Evolutionary conservation across 2,329 filamentous ascomycete species (phyloP), one percentile per base, ranked within the genome.

Genomic region (Pseudogymnoascus sp.): DNA sequence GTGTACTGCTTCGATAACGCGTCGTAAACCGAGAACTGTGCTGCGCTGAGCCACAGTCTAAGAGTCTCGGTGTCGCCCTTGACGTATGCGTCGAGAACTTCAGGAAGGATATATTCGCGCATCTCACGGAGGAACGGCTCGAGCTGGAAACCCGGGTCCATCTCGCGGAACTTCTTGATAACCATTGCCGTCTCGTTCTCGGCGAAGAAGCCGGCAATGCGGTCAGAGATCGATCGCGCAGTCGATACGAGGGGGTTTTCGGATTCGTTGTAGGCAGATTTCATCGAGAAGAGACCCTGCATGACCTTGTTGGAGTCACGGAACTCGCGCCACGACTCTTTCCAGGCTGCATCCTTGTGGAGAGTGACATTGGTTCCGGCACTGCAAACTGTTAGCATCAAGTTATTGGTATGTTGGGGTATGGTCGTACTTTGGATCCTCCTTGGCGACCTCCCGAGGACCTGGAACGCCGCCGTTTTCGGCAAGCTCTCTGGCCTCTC

Each of bases 151-250:
- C 83, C 84, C 4, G 95, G 93, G 70, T 99, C 95, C 86, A 97
- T 97, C 70, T 93, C 85, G 56, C 93, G 88, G 82, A 99, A 96
- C 76, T 93, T 96, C 81, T 97, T 97, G 79, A 97, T 96, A 37
- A 99, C 95, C 84, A 89, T 89, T 31, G 95, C 95, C 0, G 92
- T 97, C 79, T 99, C 95, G 75, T 97, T 99, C 77, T 99, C 95
- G 66, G 95, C 95, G 69, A 99, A 99, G 79, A 97, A 99, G 28
- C 95, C 92, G 56, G 90, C 91, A 40, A 99, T 87, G 64, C 89
- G 86, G 75, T 99, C 95, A 34, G 93, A 93, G 70, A 99, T 96
- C 75, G 91, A 92, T 73, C 95, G 89, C 1, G 73, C 95, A 0
- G 93, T 97, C 56, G 88, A 90, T 67, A 99, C 91, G 46, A 99